Base-by-base conservation (phyloP, 116 monocot species). In the Papilionanthe hybrid region DNA sequence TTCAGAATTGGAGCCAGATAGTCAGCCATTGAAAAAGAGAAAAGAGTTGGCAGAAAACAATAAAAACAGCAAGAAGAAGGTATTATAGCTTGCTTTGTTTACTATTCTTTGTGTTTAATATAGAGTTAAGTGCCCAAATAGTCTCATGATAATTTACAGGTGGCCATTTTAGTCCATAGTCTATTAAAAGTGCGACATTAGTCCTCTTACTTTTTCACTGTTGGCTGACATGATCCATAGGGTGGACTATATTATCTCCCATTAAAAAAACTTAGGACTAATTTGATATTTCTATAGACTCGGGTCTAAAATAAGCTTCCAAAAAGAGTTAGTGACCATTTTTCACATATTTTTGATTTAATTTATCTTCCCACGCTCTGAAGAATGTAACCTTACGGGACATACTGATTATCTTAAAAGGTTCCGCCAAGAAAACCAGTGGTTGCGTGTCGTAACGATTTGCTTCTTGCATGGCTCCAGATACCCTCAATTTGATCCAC, bases 1-100 rank as follows among this genome's bases (percentile, higher is more conserved):
- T 72, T 57, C 47, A 15, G 77, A 84, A 72, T 77, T 72, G 45
- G 45, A 84, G 77, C 45, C 84, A 58, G n/a, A 84, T 77, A 42
- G 55, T 68, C 84, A 80, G 57, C 80, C 41, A n/a, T 67, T 71
- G 9, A 81, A 81, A 78, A 85, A 72, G 72, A 80, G 80, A 77
- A 84, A 84, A 72, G 81, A 85, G 7, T 48, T 80, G 12, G 80
- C 71, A 47, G 84, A 84, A 84, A 77, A 63, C 80, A 23, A 77
- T 22, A 84, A 84, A 57, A 80, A 63, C 43, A 83, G 81, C 56
- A 91, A 75, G 77, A 91, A 82, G 84, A 91, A 91, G 88, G 88
- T 91, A 82, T n/a, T 44, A 5, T 75, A 49, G 15, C 15, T 3
- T 25, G 7, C 5, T 32, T n/a, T 32, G 12, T 5, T 12, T 48